phyloP scores from a whole-genome alignment of 805 yeast genomes.

The Zygotorulaspora danielsina region DNA sequence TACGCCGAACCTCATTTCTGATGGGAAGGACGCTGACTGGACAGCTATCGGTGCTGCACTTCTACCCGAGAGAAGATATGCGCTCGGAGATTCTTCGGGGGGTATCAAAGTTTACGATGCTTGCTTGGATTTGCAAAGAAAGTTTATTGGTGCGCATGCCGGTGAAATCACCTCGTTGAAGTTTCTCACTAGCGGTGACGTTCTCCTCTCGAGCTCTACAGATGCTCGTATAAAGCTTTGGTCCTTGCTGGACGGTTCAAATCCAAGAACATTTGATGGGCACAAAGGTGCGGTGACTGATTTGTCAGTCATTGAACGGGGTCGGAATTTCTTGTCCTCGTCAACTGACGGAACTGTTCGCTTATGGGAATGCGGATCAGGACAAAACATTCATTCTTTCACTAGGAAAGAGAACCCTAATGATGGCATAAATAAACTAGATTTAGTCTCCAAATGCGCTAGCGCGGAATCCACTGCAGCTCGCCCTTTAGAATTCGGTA shows the following conservation, averaged over 20 bases:
- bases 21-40: slow-evolving; percentile 16
- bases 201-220: slow-evolving; percentile 51
- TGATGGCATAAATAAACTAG: slow-evolving; percentile 38
- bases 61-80: slow-evolving; percentile 22
- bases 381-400: slow-evolving; percentile 41
- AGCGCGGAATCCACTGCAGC: background rate
- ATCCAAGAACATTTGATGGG: slow-evolving; percentile 48
- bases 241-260: slow-evolving; percentile 46
- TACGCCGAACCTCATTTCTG: slow-evolving; percentile 3
- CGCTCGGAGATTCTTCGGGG: slow-evolving; percentile 39
- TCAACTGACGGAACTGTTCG: slow-evolving; percentile 51
- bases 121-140: slow-evolving; percentile 13
- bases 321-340: slow-evolving; percentile 60
- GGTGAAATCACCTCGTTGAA: slow-evolving; percentile 41
- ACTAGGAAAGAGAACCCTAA: slow-evolving; percentile 33
- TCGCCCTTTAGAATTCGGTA: slow-evolving; percentile 46
- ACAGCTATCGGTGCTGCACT: slow-evolving; percentile 38
- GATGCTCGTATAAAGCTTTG: slow-evolving; percentile 62
- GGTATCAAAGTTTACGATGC: slow-evolving; percentile 25
- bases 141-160: slow-evolving; percentile 44
- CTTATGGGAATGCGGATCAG: slow-evolving; percentile 70
- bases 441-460: slow-evolving; percentile 6
- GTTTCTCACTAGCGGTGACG: slow-evolving; percentile 65
- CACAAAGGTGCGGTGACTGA: slow-evolving; percentile 50
- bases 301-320: slow-evolving; percentile 52